Base-by-base conservation (phyloP, 768 basidiomycete species). In the Rhizopogon roseolus region DNA sequence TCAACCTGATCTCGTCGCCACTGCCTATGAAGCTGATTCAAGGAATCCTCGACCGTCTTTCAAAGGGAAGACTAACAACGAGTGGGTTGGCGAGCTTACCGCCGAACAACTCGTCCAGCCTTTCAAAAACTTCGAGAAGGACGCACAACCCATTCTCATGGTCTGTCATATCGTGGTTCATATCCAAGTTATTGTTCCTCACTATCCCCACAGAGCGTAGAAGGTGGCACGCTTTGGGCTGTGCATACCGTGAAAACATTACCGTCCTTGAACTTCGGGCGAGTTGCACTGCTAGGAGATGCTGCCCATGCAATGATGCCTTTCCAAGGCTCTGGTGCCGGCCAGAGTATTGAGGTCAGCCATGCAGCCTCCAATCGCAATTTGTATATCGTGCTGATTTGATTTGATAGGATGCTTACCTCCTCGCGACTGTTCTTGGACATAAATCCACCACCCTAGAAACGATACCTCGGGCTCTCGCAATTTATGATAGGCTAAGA, bases 101-200 rank as follows among this genome's bases (percentile, higher is more conserved):
- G 74, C 67, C 51, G 62, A 73, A 22, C 80, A 85, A 49, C 62
- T 86, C 34, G 49, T 70, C 5, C 60, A 58, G 8, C 64, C 73
- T 27, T 87, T 82, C 57, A 63, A 66, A 28, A 61, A 69, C 32
- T 84, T 86, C 75, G 85, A 87, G 64, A 72, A 79, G 2, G 85
- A 87, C 36, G 80, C 81, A 5, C 76, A 79, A 58, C 72, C 74
- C 1, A 62, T 89, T 0, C 60, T 88, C 16, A 69, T 80, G 67
- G 86, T 84, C 50, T 56, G 71, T 65, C 10, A 6, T 42, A 14
- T 44, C 40, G 44, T 37, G 14, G 4, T 17, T 41, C 27, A 27
- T 42, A 28, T 41, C 50, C n/a, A 36, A 45, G 49, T 16, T 17
- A 16, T 16, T 16, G 11, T 4, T 53, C 29, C 25, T 37, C 19